Evolutionary conservation across 2,329 filamentous ascomycete genomes (phyloP), one percentile per base, ranked within the genome.

Genomic region (Diaporthe eres): DNA sequence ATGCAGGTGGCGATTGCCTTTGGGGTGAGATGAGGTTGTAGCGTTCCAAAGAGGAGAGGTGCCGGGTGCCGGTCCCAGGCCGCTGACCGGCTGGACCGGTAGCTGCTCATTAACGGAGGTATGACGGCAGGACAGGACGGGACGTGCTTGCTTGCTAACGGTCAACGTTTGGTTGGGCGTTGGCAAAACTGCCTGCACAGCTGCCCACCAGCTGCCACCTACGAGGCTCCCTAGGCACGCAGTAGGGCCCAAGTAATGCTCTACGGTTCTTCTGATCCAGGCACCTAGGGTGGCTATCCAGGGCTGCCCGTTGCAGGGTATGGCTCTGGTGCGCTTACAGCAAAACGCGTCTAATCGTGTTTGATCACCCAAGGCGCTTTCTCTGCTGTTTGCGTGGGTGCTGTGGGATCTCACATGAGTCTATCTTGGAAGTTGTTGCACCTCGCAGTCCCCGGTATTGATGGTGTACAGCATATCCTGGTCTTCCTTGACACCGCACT

Each of bases 111-210:
- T 39, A 47, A 25, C 60, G 60, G 61, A 47, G 28, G 12, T 34
- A 8, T 49, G 42, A 67, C 61, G 61, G 61, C 42, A 63, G 37
- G 37, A 9, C 17, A n/a, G 37, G 3, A 42, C 58, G 58, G 37
- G 34, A 44, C n/a, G 39, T 47, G 44, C 31, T 3, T 47, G 42
- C 42, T 67, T 67, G 28, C 31, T 67, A 67, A 67, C 63, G 44
- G 63, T 39, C 63, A 22, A 67, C 63, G 28, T 51, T 67, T 67
- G 63, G 63, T 67, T 67, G 63, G 63, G 37, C 44, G 28, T 13
- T 37, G 17, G 19, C 22, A 25, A 39, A 15, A 13, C 31, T 31
- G 34, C 12, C 47, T 53, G 22, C 13, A 31, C 63, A 61, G 37
- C 58, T 61, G 58, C 58, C 37, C 58, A 28, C 57, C 57, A 61